These are phyloP conservation scores for Articulospora tetracladia DNA, from an alignment of 495 filamentous ascomycete genomes.

Conservation along the genomic window DNA sequence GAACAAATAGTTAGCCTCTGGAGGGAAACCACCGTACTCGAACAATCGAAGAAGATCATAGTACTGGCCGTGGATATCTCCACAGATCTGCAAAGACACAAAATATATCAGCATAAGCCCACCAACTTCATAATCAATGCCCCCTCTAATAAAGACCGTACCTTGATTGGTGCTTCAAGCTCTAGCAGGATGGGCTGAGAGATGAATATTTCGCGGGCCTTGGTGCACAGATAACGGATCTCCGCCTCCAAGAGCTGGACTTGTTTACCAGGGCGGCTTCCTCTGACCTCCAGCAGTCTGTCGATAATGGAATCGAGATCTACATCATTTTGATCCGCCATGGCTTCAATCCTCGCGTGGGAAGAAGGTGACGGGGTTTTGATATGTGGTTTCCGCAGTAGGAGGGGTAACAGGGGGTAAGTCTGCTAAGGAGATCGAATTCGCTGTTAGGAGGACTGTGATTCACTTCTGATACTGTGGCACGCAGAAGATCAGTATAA, in stretches of 20 bases:
- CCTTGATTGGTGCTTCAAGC: slow-evolving; percentile 98
- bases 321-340: slow-evolving; percentile 97
- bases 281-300: slow-evolving; percentile 93
- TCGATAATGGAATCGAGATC: slow-evolving; percentile 99
- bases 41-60: slow-evolving; percentile 97
- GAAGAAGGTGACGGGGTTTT: slow-evolving; percentile 19
- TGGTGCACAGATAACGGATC: slow-evolving; percentile 97
- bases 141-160: slow-evolving; percentile 39
- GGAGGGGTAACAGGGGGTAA: slow-evolving; percentile 1
- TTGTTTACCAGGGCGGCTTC: slow-evolving; percentile 96
- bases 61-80: slow-evolving; percentile 99
- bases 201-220: slow-evolving; percentile 99
- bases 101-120: not conserved
- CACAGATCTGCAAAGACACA: slow-evolving; percentile 71
- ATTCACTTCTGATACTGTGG: slow-evolving; percentile 24
- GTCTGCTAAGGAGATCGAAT: slow-evolving; percentile 9
- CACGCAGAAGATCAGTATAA: slow-evolving; percentile 18
- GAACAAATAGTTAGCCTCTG: slow-evolving; percentile 99
- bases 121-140: not conserved
- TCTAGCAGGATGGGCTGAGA: slow-evolving; percentile 97
- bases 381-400: slow-evolving; percentile 25
- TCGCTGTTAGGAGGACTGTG: slow-evolving; percentile 25
- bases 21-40: slow-evolving; percentile 98
- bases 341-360: slow-evolving; percentile 42
- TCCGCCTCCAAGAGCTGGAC: slow-evolving; percentile 95